phyloP scores from a whole-genome alignment of 768 basidiomycete species.

The Amanita phalloides region DNA sequence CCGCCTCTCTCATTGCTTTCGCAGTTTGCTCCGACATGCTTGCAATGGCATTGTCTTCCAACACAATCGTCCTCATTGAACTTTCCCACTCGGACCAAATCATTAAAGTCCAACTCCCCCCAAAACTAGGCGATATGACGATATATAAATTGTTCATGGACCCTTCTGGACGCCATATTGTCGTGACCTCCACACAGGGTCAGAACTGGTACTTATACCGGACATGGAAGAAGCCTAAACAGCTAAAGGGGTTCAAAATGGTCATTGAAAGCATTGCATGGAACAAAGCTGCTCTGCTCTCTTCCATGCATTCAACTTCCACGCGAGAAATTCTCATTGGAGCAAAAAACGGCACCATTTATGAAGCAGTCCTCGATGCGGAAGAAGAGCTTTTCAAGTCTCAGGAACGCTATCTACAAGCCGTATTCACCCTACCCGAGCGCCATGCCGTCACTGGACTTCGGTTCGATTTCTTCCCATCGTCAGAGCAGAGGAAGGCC shows the following conservation, averaged over 20 bases:
- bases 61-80: conserved; percentile 80
- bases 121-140: conserved; percentile 64
- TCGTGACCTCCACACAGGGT: conserved; percentile 78
- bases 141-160: conserved; percentile 85
- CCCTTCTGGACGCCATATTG: conserved; percentile 83
- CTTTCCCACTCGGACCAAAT: conserved; percentile 82
- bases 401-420: conserved; percentile 66
- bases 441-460: conserved; percentile 78
- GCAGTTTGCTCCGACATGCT: conserved; percentile 82
- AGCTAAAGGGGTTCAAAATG: conserved; percentile 72
- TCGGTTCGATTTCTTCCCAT: conserved; percentile 67
- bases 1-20: conserved; percentile 73
- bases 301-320: conserved; percentile 58
- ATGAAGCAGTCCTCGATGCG: conserved; percentile 83
- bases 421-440: conserved; percentile 72
- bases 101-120: conserved; percentile 64
- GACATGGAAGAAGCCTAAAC: conserved; percentile 73
- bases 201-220: conserved; percentile 91
- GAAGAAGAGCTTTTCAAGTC: conserved; percentile 91
- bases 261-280: conserved; percentile 88
- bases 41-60: conserved; percentile 71
- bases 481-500: conserved; percentile 46
- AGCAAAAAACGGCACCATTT: conserved; percentile 73
- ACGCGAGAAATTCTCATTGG: conserved; percentile 85
- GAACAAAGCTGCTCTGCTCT: conserved; percentile 63